phyloP scores from a whole-genome alignment of 208 protist species.

The Leptomonas seymouri region DNA sequence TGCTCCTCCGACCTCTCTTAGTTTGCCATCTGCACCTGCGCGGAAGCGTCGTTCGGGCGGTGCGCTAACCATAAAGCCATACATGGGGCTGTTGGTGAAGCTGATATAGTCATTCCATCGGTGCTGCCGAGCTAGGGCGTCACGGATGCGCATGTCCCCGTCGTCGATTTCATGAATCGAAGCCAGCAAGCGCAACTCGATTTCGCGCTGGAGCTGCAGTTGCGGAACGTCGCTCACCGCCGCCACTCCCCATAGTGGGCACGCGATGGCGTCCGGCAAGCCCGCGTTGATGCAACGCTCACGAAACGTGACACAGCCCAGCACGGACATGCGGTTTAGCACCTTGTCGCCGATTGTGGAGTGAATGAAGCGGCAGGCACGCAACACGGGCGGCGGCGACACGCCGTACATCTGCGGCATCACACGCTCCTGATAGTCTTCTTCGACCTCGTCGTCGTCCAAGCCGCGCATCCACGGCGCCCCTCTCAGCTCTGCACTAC shows the following conservation, averaged over 20 bases:
- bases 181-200: constrained; percentile 34
- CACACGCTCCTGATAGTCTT: constrained; percentile 20
- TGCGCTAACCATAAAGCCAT: constrained; percentile 20
- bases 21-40: constrained; percentile 1
- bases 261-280: constrained; percentile 38
- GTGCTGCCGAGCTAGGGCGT: constrained; percentile 25
- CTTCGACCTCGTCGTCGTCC: constrained; percentile 11
- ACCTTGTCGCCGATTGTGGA: constrained; percentile 36
- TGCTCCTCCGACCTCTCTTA: constrained; percentile 12
- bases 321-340: constrained; percentile 38
- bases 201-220: constrained; percentile 44
- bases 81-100: constrained; percentile 32
- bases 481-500: constrained; percentile 18
- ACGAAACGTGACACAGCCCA: constrained; percentile 35
- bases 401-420: constrained; percentile 22
- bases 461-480: constrained; percentile 50
- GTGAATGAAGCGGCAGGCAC: constrained; percentile 45
- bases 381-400: constrained; percentile 41
- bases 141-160: constrained; percentile 32
- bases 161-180: constrained; percentile 38
- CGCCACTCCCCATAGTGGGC: constrained; percentile 42
- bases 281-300: constrained; percentile 33
- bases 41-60: constrained; percentile 26
- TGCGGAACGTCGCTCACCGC: constrained; percentile 39
- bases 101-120: constrained; percentile 35